These are phyloP conservation scores for Linnemannia elongata DNA, from an alignment of 192 early-diverging fungal genomes.

Conservation along the genomic window DNA sequence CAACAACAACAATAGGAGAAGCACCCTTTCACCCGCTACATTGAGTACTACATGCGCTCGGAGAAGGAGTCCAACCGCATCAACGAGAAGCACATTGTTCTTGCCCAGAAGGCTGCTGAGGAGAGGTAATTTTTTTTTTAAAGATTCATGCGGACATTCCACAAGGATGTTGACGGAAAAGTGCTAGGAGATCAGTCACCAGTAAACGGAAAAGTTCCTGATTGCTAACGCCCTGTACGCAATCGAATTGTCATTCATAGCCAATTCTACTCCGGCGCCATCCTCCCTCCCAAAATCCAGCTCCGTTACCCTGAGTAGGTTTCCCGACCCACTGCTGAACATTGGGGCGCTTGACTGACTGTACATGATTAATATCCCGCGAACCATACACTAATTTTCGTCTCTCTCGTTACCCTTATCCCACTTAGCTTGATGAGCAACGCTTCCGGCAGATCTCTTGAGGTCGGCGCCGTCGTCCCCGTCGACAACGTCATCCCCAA, in stretches of 20 bases:
- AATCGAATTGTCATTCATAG: not conserved
- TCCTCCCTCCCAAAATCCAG: conserved; percentile 49
- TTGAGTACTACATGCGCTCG: conserved; percentile 59
- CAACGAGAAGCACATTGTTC: conserved; percentile 47
- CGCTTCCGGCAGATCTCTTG: conserved; percentile 28
- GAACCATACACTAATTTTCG: not conserved
- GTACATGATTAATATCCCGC: too few species aligned
- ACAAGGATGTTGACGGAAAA: not conserved
- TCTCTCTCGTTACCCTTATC: not conserved
- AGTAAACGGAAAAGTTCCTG: not conserved
- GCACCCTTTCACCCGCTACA: conserved; percentile 56
- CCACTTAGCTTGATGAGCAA: conserved; percentile 28
- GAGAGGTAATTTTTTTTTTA: conserved; percentile 28
- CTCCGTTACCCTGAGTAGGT: conserved; percentile 54
- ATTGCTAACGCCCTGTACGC: not conserved
- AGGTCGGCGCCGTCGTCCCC: conserved; percentile 21
- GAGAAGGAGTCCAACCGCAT: conserved; percentile 53
- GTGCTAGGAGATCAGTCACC: too few species aligned
- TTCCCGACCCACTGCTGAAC: not conserved
- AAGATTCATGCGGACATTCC: not conserved
- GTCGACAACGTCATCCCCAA: conserved; percentile 26
- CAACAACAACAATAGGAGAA: conserved; percentile 34
- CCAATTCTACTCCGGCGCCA: conserved; percentile 14
- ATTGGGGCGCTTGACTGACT: not conserved
- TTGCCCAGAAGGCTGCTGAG: conserved; percentile 35